Evolutionary conservation across 192 early-diverging fungal species (phyloP), one percentile per base, ranked within the genome.

Genomic region (Dissophora ornata): DNA sequence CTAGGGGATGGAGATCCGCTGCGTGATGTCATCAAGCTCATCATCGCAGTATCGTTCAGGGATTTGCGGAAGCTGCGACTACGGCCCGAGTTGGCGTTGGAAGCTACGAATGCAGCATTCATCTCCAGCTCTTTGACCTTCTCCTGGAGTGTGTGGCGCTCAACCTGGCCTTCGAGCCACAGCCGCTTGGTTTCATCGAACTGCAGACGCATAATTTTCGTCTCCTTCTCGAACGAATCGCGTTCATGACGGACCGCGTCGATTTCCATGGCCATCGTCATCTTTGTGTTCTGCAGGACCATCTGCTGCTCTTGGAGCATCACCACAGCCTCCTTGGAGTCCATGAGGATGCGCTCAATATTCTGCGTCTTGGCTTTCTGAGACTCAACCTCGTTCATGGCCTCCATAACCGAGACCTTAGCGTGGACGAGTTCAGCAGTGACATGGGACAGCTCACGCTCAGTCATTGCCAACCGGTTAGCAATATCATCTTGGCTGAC

Each of bases 81-180:
- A 13, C 71, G 62, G 18, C 41, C 50, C 50, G 54, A 24, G 32
- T 13, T 61, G 11, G 24, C 50, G 2, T 36, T 66, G 0, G 71
- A 55, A 4, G 71, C 71, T 10, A 50, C 63, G 48, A 67, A 75
- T 0, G 47, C 57, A 1, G 71, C 71, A 55, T 75, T 66, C 71
- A 75, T 75, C 51, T 75, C 62, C 10, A 75, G 29, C 51, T 75
- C 71, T 57, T 75, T 67, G 57, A 75, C 71, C 63, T 75, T 75
- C 19, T 75, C 71, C 33, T 75, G 62, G 4, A 75, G 44, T 0
- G 63, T 42, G 30, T 75, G 71, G 13, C 63, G 56, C 45, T 75
- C 71, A 15, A 75, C 62, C 36, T 67, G 62, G 15, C 63, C 63
- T 45, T 75, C 63, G 33, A 66, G 51, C 63, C 62, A 75, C 22